Base-by-base conservation (phyloP, 371 early-diverging fungal species). In the Smittium mucronatum region DNA sequence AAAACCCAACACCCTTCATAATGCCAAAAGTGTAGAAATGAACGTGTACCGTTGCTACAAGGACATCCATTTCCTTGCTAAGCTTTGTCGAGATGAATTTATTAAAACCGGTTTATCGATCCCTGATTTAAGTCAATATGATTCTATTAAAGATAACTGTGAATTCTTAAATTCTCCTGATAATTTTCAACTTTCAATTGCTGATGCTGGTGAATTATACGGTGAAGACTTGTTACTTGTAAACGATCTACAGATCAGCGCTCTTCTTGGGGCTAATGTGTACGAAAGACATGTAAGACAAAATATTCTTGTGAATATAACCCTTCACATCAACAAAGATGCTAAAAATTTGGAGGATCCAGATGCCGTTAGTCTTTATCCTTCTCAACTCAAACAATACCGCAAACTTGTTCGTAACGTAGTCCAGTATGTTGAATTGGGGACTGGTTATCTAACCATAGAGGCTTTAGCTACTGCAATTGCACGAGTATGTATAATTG, bases 231-330 rank as follows among this genome's bases (percentile, higher is more conserved):
- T 81, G 57, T 88, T 94, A 68, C 88, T 89, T 77, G 89, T 97
- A 67, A 84, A 89, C 71, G 87, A 88, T 74, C 78, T 97, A 63
- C 80, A 84, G 17, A 80, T 92, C 21, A 86, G 84, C 70, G 87
- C 93, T 26, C 92, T 98, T 65, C 89, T 98, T 69, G 98, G 98
- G 47, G 89, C 96, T 30, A 92, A 95, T 75, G 87, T 92, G 21
- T 95, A 94, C 92, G 98, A 98, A 81, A 85, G 97, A 21, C 90
- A 92, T 74, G 92, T 93, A 77, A 92, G 91, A 75, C 97, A 98
- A 75, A 85, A 89, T 0, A 89, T 98, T 8, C 75, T 93, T 1
- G 72, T 96, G 69, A 89, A 89, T 69, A 70, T 98, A 68, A 82
- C 81, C 34, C 82, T 94, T 36, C 77, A 83, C 59, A 71, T 74